A percentile compares a stretch with the other conserved stretches of the same genome.
phyloP scores from a whole-genome alignment of 192 early-diverging fungal genomes.

The Phycomyces nitens region DNA sequence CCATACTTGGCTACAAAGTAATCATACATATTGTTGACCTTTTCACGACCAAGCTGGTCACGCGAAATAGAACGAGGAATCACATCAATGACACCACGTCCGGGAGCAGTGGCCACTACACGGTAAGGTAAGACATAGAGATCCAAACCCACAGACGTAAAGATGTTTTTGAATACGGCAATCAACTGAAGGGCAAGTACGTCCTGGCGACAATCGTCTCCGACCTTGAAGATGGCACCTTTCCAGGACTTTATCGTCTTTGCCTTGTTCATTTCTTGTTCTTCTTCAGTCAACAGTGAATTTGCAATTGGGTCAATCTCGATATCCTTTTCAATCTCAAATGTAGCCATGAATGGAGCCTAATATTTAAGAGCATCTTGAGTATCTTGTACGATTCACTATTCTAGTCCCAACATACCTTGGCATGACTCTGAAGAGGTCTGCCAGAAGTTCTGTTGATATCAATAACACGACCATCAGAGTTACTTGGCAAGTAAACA shows the following conservation, averaged over 20 bases:
- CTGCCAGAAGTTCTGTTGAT: slow-evolving; percentile 93
- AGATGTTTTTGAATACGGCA: slow-evolving; percentile 96
- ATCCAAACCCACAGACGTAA: slow-evolving; percentile 84
- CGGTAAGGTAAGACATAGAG: slow-evolving; percentile 96
- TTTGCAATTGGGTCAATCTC: slow-evolving; percentile 55
- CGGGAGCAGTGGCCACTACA: slow-evolving; percentile 94
- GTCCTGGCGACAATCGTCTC: slow-evolving; percentile 99
- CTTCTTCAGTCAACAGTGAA: slow-evolving; percentile 39
- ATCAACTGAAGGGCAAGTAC: slow-evolving; percentile 97
- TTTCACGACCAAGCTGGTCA: slow-evolving; percentile 96
- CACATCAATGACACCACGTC: slow-evolving; percentile 98
- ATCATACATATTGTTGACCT: slow-evolving; percentile 95
- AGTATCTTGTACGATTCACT: background rate
- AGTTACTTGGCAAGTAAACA: slow-evolving; percentile 97
- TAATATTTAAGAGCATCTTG: slow-evolving; percentile 13
- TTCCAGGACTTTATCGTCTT: slow-evolving; percentile 62
- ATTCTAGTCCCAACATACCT: slow-evolving; percentile 43
- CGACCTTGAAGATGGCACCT: slow-evolving; percentile 98
- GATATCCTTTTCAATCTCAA: slow-evolving; percentile 72
- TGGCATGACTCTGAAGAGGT: slow-evolving; percentile 95
- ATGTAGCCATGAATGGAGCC: slow-evolving; percentile 99
- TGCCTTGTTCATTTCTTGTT: slow-evolving; percentile 26
- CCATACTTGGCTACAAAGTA: slow-evolving; percentile 94
- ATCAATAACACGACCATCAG: slow-evolving; percentile 90
- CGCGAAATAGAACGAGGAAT: slow-evolving; percentile 96